Evolutionary conservation across 1,139 yeast species (phyloP).

Genomic region (Blastobotrys niveus): DNA sequence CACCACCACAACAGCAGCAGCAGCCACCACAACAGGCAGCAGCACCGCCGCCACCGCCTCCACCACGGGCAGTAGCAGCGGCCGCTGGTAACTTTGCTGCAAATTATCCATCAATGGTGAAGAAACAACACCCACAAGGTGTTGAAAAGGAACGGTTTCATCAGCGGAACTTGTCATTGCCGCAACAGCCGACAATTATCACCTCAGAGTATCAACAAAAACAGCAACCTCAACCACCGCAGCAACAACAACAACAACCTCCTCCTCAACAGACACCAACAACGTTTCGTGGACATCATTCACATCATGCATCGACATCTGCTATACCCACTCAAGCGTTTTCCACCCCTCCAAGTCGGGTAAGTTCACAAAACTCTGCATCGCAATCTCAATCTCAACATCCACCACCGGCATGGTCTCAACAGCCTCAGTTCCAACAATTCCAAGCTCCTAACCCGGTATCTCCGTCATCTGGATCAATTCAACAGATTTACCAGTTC

Average conservation of each 20-base stretch:
- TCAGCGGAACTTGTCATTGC: constrained; percentile 27
- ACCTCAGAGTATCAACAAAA: constrained; percentile 19
- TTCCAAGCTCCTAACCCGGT: constrained; percentile 14
- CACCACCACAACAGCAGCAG: constrained; percentile 15
- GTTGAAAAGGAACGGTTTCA: constrained; percentile 15
- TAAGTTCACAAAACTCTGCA: constrained; percentile 1
- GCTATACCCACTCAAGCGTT: constrained; percentile 22
- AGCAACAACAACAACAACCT: constrained; percentile 21
- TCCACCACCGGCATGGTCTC: constrained; percentile 7
- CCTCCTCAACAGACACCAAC: constrained; percentile 19
- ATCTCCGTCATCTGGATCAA: constrained; percentile 18
- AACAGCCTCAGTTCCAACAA: constrained; percentile 5
- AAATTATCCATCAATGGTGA: constrained; percentile 11
- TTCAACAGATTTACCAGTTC: constrained; percentile 25
- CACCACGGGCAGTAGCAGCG: constrained; percentile 13
- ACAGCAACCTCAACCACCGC: constrained; percentile 17
- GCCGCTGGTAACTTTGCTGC: constrained; percentile 14
- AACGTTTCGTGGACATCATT: constrained; percentile 20
- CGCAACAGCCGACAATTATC: constrained; percentile 22
- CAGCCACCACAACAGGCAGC: constrained; percentile 12
- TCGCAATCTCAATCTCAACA: neutral
- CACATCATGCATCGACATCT: constrained; percentile 26
- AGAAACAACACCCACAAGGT: constrained; percentile 3
- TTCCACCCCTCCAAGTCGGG: constrained; percentile 12
- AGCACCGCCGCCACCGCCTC: constrained; percentile 14